phyloP scores from a whole-genome alignment of 2,329 filamentous ascomycete species.

The Myriosclerotinia curreyana region DNA sequence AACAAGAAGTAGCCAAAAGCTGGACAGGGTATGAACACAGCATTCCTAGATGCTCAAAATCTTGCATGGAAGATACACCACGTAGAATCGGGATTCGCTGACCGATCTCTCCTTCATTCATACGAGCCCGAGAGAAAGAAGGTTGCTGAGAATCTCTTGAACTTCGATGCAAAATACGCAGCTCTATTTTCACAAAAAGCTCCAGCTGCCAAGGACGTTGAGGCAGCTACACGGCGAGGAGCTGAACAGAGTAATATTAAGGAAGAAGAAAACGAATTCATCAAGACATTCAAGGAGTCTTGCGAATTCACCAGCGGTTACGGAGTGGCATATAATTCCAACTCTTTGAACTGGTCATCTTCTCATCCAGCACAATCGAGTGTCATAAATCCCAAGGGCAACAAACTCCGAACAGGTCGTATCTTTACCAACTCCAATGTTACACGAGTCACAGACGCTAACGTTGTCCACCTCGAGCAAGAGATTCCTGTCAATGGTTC shows the following conservation, averaged over 20 bases:
- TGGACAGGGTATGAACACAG: constrained; percentile 77
- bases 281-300: constrained; percentile 84
- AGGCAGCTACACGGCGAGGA: constrained; percentile 53
- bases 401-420: constrained; percentile 68
- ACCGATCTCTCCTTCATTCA: constrained; percentile 71
- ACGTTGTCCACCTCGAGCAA: constrained; percentile 86
- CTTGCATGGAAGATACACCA: constrained; percentile 95
- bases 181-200: constrained; percentile 81
- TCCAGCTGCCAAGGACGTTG: constrained; percentile 69
- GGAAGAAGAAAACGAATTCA: constrained; percentile 70
- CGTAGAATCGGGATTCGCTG: constrained; percentile 78
- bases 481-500: constrained; percentile 85
- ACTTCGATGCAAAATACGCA: constrained; percentile 86
- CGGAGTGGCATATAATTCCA: constrained; percentile 80
- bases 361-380: constrained; percentile 68
- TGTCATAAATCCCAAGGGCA: constrained; percentile 64
- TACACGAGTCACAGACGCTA: constrained; percentile 82
- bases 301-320: constrained; percentile 94
- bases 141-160: constrained; percentile 77
- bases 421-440: constrained; percentile 77
- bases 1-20: constrained; percentile 58
- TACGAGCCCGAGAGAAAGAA: constrained; percentile 85
- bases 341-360: constrained; percentile 78
- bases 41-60: constrained; percentile 79
- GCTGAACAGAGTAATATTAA: constrained; percentile 33